Base-by-base conservation (phyloP, 805 yeast genomes). In the Pichia membranifaciens region DNA sequence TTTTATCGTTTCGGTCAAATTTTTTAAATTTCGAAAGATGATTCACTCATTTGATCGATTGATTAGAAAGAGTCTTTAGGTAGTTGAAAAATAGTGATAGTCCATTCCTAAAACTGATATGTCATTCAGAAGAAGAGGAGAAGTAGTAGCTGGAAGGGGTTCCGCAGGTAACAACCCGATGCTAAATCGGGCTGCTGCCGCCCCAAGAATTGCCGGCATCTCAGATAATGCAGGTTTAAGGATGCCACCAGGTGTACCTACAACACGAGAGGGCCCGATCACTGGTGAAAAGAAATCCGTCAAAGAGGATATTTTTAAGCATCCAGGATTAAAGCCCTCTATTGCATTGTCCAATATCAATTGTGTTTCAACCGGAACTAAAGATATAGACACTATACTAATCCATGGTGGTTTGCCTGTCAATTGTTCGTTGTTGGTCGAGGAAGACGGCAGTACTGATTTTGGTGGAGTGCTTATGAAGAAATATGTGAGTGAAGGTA, bases 391-490 rank as follows among this genome's bases (percentile, higher is more conserved):
- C 62, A 78, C 73, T 53, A 65, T 87, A 3, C 60, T 91, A 44
- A 78, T 76, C 1, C 98, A 91, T 63, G 84, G 79, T 47, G 99
- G 99, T 1, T 61, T 90, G 15, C 98, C 98, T 1, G 55, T 87
- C 12, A 96, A 96, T 1, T 65, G 72, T 10, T 74, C 85, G 5
- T 59, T 89, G 34, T 62, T 90, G 13, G 61, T 91, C 4, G 91
- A 87, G 61, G 98, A 91, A 60, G 75, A 78, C 15, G 93, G 95
- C 0, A 82, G 91, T 6, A 91, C 98, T 0, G 97, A 91, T 59
- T 91, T 88, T 59, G 74, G 85, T 6, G 75, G 88, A 5, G 81
- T 87, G 10, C 54, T 91, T 33, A 61, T 81, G 23, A 79, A 89
- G 53, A 68, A 79, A 3, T 86, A 82, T 68, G 81, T 86, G 1